phyloP scores from a whole-genome alignment of 148 eudicot species.

The Spergularia marina region DNA sequence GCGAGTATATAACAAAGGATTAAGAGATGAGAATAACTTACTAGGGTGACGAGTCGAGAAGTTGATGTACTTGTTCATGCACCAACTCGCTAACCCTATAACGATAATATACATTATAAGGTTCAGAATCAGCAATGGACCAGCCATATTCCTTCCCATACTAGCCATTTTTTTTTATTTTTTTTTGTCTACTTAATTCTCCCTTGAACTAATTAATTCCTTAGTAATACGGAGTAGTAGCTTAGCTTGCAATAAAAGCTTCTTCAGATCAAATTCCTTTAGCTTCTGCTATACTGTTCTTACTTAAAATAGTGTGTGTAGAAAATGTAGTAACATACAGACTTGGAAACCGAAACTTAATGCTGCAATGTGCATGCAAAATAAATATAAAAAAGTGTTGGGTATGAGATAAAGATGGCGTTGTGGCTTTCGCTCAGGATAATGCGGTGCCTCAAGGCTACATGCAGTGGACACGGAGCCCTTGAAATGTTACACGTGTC shows the following conservation, averaged over 20 bases:
- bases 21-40: conserved; percentile 14
- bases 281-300: not conserved
- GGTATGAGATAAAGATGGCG: not conserved
- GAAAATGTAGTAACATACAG: not conserved
- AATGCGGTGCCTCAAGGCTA: not conserved
- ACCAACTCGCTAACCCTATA: conserved; percentile 84
- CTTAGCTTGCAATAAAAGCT: not conserved
- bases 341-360: not conserved
- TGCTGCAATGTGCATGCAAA: not conserved
- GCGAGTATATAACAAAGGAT: too few species aligned
- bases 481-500: conserved; percentile 9
- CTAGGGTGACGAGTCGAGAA: conserved; percentile 67
- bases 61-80: conserved; percentile 67
- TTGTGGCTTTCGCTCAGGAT: conserved; percentile 10
- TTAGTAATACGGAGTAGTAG: too few species aligned
- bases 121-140: conserved; percentile 71
- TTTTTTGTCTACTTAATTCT: not conserved
- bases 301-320: not conserved
- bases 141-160: conserved; percentile 64
- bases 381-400: not conserved
- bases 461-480: conserved; percentile 9
- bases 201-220: not conserved
- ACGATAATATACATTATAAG: conserved; percentile 60
- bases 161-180: conserved; percentile 31
- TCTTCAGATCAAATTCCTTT: not conserved